Conservation (phyloP, 306 rosid species). For the Datisca glomerata region DNA sequence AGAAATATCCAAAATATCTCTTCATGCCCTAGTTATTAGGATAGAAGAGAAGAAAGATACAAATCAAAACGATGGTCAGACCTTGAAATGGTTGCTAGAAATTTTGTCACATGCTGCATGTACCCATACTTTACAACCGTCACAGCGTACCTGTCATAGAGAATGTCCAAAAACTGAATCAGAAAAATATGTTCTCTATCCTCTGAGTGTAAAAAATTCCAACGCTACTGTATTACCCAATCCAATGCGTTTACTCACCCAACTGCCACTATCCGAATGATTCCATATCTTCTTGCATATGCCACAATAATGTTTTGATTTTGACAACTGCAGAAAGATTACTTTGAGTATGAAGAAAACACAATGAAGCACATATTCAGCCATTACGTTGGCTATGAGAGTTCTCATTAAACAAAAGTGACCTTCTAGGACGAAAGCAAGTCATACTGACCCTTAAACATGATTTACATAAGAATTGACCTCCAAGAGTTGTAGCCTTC, state of each 20-base stretch:
- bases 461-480: conserved; percentile 59
- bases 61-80: conserved; percentile 19
- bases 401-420: too few species aligned
- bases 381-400: too few species aligned
- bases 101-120: conserved; percentile 94
- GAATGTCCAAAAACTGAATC: conserved; percentile 9
- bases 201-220: too few species aligned
- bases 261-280: conserved; percentile 92
- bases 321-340: conserved; percentile 50
- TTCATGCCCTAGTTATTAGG: too few species aligned
- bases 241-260: conserved; percentile 60
- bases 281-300: conserved; percentile 92
- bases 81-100: conserved; percentile 76
- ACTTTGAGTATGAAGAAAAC: conserved; percentile 11
- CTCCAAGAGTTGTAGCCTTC: conserved; percentile 36
- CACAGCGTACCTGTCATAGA: conserved; percentile 83
- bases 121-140: conserved; percentile 99
- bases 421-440: too few species aligned
- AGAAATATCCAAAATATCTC: conserved; percentile 18
- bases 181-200: too few species aligned
- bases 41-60: conserved; percentile 6
- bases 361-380: conserved; percentile 5
- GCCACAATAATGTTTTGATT: conserved; percentile 91
- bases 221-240: too few species aligned
- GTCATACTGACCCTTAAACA: conserved; percentile 72